A percentile compares a stretch with the other conserved stretches of the same genome.
Evolutionary conservation across 805 yeast species (phyloP).

Genomic region (Brettanomyces sp.): DNA sequence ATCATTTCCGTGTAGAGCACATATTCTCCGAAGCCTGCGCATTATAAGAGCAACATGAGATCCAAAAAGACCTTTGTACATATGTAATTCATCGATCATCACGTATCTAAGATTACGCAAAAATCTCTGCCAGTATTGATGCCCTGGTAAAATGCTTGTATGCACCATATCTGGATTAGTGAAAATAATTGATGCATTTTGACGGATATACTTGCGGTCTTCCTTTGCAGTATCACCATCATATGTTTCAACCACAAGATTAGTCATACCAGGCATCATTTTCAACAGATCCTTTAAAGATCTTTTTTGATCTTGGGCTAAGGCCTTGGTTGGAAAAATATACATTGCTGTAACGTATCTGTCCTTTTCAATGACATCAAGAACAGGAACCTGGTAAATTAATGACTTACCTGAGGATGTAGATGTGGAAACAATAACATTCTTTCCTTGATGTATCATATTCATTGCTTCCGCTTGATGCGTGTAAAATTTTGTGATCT

Average conservation of each 20-base stretch:
- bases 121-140: constrained; percentile 65
- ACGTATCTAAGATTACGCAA: constrained; percentile 59
- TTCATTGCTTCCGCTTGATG: constrained; percentile 77
- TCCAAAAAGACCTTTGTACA: constrained; percentile 86
- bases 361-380: constrained; percentile 36
- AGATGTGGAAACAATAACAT: constrained; percentile 86
- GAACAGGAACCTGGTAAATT: constrained; percentile 81
- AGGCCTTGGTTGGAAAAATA: constrained; percentile 93
- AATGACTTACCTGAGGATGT: constrained; percentile 95
- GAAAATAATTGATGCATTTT: constrained; percentile 68
- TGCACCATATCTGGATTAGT: constrained; percentile 96
- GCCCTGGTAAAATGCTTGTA: constrained; percentile 71
- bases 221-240: constrained; percentile 85
- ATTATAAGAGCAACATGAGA: constrained; percentile 82
- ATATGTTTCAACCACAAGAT: constrained; percentile 61
- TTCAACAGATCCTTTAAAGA: constrained; percentile 54
- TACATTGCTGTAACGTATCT: constrained; percentile 62
- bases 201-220: constrained; percentile 44
- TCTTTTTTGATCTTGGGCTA: constrained; percentile 93
- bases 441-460: constrained; percentile 41
- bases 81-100: constrained; percentile 79
- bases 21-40: constrained; percentile 66
- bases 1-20: constrained; percentile 43
- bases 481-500: constrained; percentile 48
- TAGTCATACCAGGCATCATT: constrained; percentile 33